Evolutionary conservation across 2,329 filamentous ascomycete species (phyloP).

Genomic region (Periconia macrospinosa): DNA sequence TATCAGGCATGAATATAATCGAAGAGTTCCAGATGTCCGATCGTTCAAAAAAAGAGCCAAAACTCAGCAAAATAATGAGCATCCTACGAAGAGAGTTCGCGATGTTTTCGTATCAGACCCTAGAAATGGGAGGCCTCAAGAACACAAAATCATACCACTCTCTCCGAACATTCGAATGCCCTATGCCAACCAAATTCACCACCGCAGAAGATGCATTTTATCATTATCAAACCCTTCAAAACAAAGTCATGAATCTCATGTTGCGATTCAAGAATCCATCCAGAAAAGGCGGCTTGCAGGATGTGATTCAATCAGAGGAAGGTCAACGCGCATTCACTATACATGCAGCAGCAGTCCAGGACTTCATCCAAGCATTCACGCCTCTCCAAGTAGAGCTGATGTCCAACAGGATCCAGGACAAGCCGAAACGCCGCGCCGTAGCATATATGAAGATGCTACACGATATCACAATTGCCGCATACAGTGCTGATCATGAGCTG

Average conservation of each 20-base stretch:
- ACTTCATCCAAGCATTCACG: background rate
- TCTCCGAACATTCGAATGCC: too few species aligned
- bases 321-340: background rate
- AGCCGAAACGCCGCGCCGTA: background rate
- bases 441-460: background rate
- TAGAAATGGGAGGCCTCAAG: background rate
- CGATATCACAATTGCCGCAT: background rate
- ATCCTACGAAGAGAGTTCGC: background rate
- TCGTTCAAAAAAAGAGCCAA: background rate
- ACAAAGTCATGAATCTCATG: background rate
- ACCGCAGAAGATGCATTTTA: background rate
- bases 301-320: background rate
- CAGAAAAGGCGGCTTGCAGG: background rate
- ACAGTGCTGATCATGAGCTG: background rate
- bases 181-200: background rate
- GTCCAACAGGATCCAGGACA: background rate
- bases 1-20: background rate
- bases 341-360: background rate
- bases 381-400: background rate
- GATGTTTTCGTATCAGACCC: background rate
- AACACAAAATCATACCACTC: background rate
- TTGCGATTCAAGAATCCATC: background rate
- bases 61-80: background rate
- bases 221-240: background rate
- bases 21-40: background rate